These are phyloP conservation scores for Cutaneotrichosporon curvatum DNA, from an alignment of 1,284 basidiomycete genomes.

Conservation along the genomic window DNA sequence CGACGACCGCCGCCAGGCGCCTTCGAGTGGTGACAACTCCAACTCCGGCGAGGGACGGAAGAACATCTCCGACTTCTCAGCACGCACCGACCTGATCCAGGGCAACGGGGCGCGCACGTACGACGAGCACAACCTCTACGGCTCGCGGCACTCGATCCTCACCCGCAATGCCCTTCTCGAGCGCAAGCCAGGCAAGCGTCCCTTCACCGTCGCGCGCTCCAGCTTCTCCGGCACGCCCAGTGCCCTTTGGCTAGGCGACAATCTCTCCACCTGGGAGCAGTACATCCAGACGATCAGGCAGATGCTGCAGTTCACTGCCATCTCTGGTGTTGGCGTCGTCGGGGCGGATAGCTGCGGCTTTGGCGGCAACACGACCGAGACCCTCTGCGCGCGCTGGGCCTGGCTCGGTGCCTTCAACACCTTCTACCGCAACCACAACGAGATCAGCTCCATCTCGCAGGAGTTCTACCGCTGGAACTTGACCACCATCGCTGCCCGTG, in stretches of 20 bases:
- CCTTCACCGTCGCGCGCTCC: conserved; percentile 63
- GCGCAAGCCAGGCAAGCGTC: conserved; percentile 55
- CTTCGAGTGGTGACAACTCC: too few species aligned
- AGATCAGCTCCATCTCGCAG: conserved; percentile 44
- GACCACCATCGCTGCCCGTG: conserved; percentile 61
- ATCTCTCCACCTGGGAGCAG: conserved; percentile 52
- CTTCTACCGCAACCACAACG: conserved; percentile 42
- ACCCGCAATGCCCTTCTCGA: conserved; percentile 58
- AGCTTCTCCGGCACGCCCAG: conserved; percentile 60
- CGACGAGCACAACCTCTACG: conserved; percentile 59
- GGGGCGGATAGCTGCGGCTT: conserved; percentile 60
- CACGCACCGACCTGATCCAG: conserved; percentile 52
- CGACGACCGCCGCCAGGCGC: conserved; percentile 20
- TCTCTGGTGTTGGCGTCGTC: conserved; percentile 51
- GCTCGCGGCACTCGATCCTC: conserved; percentile 61
- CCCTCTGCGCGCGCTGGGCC: conserved; percentile 67
- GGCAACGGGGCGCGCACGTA: conserved; percentile 60
- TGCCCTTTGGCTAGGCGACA: conserved; percentile 61
- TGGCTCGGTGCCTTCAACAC: conserved; percentile 53
- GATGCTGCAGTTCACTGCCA: conserved; percentile 13
- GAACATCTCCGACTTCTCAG: conserved; percentile 30
- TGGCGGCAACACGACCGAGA: conserved; percentile 64
- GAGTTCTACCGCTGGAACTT: conserved; percentile 71
- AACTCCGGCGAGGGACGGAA: too few species aligned
- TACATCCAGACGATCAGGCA: conserved; percentile 11